Percentiles rank a stretch among this genome's conserved stretches.
These are phyloP conservation scores for Chenopodium album DNA, from an alignment of 148 eudicot genomes.

Conservation along the genomic window DNA sequence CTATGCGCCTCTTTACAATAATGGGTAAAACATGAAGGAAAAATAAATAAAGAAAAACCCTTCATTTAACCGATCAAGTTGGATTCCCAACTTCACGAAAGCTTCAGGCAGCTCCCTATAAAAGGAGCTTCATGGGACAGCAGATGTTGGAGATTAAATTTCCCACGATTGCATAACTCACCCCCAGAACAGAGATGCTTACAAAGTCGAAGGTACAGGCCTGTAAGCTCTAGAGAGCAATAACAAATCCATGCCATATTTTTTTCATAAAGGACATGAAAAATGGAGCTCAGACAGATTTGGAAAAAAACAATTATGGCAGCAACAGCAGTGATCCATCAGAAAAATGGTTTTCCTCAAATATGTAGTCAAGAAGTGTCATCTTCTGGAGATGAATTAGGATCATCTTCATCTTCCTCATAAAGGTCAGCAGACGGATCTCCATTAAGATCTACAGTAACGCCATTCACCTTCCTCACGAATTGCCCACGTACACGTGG, in stretches of 20 bases:
- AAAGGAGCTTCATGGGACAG: background rate
- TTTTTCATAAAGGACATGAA: background rate
- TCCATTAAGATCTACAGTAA: constrained; percentile 83
- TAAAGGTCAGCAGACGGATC: constrained; percentile 66
- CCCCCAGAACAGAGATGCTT: constrained; percentile 5
- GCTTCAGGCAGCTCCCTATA: constrained; percentile 6
- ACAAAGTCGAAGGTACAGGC: constrained; percentile 9
- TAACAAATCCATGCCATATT: constrained; percentile 10
- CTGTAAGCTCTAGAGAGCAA: constrained; percentile 13
- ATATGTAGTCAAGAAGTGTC: constrained; percentile 35
- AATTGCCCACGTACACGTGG: constrained; percentile 97
- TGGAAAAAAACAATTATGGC: constrained; percentile 7
- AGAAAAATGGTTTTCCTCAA: background rate
- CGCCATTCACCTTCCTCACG: constrained; percentile 83
- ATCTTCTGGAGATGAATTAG: constrained; percentile 52
- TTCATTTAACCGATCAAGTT: background rate
- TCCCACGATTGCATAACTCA: constrained; percentile 1
- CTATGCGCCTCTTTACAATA: constrained; percentile 19
- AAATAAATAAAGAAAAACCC: background rate
- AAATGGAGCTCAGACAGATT: constrained; percentile 5
- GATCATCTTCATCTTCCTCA: constrained; percentile 71
- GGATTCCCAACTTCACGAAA: constrained; percentile 11
- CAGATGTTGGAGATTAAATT: background rate
- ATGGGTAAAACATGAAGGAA: background rate
- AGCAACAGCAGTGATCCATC: constrained; percentile 18